Evolutionary conservation across 768 basidiomycete genomes (phyloP).

Genomic region (Pleurotus cornucopiae): DNA sequence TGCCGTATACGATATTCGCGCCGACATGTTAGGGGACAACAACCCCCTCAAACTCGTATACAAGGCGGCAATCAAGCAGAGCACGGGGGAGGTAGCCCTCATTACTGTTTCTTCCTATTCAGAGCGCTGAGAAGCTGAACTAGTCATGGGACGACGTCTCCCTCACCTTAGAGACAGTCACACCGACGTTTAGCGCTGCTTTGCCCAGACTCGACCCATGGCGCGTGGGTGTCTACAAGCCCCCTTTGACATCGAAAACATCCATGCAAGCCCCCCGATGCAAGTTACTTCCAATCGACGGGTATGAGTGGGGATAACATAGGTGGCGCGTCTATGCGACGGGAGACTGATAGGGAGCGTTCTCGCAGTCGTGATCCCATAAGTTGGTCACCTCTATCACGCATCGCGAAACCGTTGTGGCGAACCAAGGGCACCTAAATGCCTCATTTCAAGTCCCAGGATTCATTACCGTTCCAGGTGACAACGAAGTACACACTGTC

Average conservation of each 20-base stretch:
- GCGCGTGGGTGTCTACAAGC: background rate
- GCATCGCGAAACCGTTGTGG: background rate
- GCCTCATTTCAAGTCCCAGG: conserved; percentile 41
- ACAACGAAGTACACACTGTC: conserved; percentile 34
- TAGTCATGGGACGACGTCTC: conserved; percentile 19
- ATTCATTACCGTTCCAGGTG: conserved; percentile 35
- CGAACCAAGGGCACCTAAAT: conserved; percentile 23
- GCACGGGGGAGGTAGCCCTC: conserved; percentile 31
- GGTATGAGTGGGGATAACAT: background rate
- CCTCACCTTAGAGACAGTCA: conserved; percentile 18
- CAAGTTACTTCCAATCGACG: too few relatives aligned
- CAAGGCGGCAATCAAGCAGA: conserved; percentile 34
- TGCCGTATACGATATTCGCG: conserved; percentile 35
- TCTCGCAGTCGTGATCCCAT: too few relatives aligned
- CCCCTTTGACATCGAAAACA: too few relatives aligned
- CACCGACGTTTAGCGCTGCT: conserved; percentile 15
- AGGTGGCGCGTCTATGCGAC: background rate
- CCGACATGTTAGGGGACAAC: conserved; percentile 30
- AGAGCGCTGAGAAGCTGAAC: background rate
- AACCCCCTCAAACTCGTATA: conserved; percentile 29
- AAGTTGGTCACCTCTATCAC: background rate
- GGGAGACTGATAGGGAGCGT: too few relatives aligned
- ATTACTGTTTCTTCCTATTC: background rate
- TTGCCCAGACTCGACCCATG: conserved; percentile 11
- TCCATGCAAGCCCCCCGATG: too few relatives aligned